Conservation (phyloP, 768 basidiomycete genomes). For the Boletus subcaerulescens region DNA sequence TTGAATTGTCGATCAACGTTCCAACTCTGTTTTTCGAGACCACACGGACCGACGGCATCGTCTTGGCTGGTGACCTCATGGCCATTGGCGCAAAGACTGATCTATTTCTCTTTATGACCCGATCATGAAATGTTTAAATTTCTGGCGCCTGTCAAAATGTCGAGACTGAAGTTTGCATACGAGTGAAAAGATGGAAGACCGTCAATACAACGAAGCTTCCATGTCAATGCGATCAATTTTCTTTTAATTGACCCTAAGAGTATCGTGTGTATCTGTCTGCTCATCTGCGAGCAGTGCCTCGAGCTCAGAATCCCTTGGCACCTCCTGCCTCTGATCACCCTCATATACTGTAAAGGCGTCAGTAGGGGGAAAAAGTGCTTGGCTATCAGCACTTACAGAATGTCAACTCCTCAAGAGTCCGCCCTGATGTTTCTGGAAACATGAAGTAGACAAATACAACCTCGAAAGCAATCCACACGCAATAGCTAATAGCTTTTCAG, state of each 20-base stretch:
- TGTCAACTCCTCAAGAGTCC: background rate
- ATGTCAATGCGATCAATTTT: background rate
- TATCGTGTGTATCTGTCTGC: background rate
- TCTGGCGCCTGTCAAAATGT: too few relatives aligned
- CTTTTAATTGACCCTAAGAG: background rate
- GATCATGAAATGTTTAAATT: too few relatives aligned
- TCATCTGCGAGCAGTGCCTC: background rate
- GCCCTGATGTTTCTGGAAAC: background rate
- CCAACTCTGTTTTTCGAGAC: too few relatives aligned
- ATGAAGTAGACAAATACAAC: background rate
- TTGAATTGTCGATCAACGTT: too few relatives aligned
- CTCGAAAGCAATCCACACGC: background rate
- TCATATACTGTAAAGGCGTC: background rate
- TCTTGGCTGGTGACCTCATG: too few relatives aligned
- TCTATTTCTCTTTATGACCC: too few relatives aligned
- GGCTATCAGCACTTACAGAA: conserved; percentile 10
- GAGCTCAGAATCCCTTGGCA: background rate
- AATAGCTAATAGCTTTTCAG: background rate
- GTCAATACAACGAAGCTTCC: too few relatives aligned
- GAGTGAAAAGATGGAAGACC: too few relatives aligned
- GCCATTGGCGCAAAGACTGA: too few relatives aligned
- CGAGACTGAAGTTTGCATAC: too few relatives aligned
- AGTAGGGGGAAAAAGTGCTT: background rate
- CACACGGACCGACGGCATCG: too few relatives aligned
- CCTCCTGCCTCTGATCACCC: background rate